A percentile compares a stretch with the other conserved stretches of the same genome.
phyloP scores from a whole-genome alignment of 108 stramenopile genomes.

The Chaetoceros muelleri region DNA sequence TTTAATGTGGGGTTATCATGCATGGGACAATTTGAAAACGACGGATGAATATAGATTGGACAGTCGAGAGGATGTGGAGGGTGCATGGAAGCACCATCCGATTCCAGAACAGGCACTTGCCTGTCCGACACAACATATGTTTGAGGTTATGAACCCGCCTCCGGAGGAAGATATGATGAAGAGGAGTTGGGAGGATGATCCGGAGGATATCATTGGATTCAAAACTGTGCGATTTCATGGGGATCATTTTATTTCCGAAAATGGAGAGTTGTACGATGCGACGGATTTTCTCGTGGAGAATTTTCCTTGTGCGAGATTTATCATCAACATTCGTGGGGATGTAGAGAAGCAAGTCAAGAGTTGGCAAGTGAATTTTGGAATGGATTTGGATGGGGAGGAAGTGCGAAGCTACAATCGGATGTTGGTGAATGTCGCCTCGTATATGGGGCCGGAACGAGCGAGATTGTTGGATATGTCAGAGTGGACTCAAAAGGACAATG shows the following conservation, averaged over 20 bases:
- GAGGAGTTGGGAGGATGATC: neutral
- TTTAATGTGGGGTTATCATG: neutral
- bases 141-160: conserved; percentile 27
- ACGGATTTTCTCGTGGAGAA: conserved; percentile 17
- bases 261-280: neutral
- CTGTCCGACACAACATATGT: conserved; percentile 12
- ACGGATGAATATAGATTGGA: neutral
- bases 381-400: neutral
- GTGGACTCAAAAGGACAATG: conserved; percentile 11
- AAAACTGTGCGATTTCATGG: conserved; percentile 21
- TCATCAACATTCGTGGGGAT: conserved; percentile 19
- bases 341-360: conserved; percentile 5
- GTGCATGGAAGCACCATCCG: conserved; percentile 4
- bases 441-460: conserved; percentile 14
- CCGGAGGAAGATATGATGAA: neutral
- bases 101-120: conserved; percentile 7
- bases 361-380: neutral
- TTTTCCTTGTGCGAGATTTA: conserved; percentile 24
- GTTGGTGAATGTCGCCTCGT: conserved; percentile 1
- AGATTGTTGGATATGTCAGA: conserved; percentile 16
- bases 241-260: neutral
- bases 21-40: neutral
- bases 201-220: conserved; percentile 19
- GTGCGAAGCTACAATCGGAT: neutral
- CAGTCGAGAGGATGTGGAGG: neutral